Evolutionary conservation across 2,329 filamentous ascomycete species (phyloP), one percentile per base, ranked within the genome.

Genomic region (Microthyrium microscopicum): DNA sequence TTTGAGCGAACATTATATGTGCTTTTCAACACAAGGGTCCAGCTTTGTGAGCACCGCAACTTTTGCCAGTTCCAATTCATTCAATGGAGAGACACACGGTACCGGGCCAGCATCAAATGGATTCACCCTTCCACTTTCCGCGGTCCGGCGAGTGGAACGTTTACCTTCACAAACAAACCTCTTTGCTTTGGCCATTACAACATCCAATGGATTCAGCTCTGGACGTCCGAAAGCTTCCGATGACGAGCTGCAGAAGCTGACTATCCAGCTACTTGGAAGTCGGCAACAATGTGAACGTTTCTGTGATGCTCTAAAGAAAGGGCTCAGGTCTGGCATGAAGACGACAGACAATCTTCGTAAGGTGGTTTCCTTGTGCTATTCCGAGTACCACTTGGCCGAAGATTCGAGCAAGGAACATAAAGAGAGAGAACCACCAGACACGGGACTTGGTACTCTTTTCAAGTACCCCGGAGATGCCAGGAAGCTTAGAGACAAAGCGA

Each of bases 121-220:
- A 39, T 95, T 98, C 55, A 94, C 82, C 2, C 73, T 95, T 35
- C 89, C 89, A 4, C 67, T 98, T 16, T 94, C 81, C 54, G 80
- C 83, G 33, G 87, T 98, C 46, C 70, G 89, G 41, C 69, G 85
- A 33, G 89, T 98, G 16, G 89, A 98, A 60, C 70, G 89, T 37
- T 63, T 98, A 36, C 87, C 93, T 50, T 94, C 83, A 48, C 81
- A 91, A 48, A 89, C 77, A 43, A 89, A 91, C 51, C 64, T 76
- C 68, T 98, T 95, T 57, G 83, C 89, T 7, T 71, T 98, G 30
- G 79, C 85, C 9, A 80, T 98, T 46, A 94, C 85, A 4, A 93
- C 87, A 1, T 95, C 87, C 83, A 95, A 94, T 40, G 69, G 69
- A 19, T 58, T 62, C 11, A 26, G 21, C 16, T 25, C 21, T 20